These are phyloP conservation scores for Macrolepiota fuliginosa DNA, from an alignment of 768 basidiomycete species.

Conservation along the genomic window DNA sequence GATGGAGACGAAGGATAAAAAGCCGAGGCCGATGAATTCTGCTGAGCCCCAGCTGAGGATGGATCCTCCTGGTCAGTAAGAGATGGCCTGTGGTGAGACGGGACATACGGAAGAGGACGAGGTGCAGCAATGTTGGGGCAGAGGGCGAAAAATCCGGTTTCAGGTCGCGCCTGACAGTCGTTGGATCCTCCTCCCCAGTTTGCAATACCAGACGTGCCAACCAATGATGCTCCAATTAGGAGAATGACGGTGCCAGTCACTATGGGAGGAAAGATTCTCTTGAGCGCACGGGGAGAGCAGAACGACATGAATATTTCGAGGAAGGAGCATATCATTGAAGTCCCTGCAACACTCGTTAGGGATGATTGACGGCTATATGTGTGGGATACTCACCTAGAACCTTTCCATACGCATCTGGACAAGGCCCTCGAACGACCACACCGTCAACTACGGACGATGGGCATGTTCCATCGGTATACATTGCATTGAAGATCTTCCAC, in stretches of 20 bases:
- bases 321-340: constrained; percentile 74
- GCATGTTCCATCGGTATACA: constrained; percentile 82
- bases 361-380: not conserved
- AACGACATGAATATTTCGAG: constrained; percentile 80
- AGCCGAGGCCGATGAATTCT: constrained; percentile 83
- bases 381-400: constrained; percentile 50
- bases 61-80: not conserved
- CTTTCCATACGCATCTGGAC: constrained; percentile 81
- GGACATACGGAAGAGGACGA: constrained; percentile 57
- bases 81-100: not conserved
- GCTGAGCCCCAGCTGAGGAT: constrained; percentile 71
- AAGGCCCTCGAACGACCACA: constrained; percentile 52
- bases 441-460: constrained; percentile 61
- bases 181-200: constrained; percentile 89
- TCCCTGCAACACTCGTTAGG: constrained; percentile 39
- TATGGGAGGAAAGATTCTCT: constrained; percentile 74
- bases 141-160: constrained; percentile 61
- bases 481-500: constrained; percentile 63
- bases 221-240: constrained; percentile 75
- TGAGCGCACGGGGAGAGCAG: constrained; percentile 59
- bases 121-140: constrained; percentile 75
- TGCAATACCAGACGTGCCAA: constrained; percentile 70
- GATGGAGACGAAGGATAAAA: constrained; percentile 76
- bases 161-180: constrained; percentile 59
- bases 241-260: constrained; percentile 82